phyloP scores from a whole-genome alignment of 1,284 basidiomycete genomes.

The Ganoderma meredithae region DNA sequence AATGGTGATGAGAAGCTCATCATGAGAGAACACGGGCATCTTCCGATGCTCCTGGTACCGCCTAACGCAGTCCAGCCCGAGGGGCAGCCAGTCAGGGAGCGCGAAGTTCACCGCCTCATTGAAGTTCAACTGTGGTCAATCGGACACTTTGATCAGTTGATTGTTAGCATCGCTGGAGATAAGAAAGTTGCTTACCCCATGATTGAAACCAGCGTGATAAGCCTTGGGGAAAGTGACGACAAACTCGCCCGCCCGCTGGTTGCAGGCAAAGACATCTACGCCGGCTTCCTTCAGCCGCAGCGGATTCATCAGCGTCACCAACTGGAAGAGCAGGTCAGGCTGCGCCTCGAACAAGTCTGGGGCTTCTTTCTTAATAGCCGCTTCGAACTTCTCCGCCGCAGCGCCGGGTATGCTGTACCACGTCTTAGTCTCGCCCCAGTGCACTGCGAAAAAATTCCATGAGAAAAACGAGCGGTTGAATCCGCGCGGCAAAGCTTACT shows the following conservation, averaged over 20 bases:
- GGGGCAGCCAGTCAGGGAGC: constrained; percentile 92
- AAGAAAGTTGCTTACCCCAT: constrained; percentile 68
- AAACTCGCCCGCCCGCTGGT: constrained; percentile 98
- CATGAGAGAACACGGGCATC: constrained; percentile 97
- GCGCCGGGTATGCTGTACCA: constrained; percentile 99
- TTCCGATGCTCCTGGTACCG: constrained; percentile 92
- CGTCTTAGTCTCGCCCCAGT: constrained; percentile 99
- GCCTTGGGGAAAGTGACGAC: constrained; percentile 98
- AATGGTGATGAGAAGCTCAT: constrained; percentile 95
- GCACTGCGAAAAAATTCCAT: constrained; percentile 67
- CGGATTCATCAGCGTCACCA: constrained; percentile 98
- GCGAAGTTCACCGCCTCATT: constrained; percentile 99
- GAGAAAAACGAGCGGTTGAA: constrained; percentile 20
- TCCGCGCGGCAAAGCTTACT: constrained; percentile 60
- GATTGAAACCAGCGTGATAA: constrained; percentile 99
- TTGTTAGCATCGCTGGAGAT: constrained; percentile 13
- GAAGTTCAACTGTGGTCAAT: constrained; percentile 82
- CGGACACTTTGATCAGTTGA: constrained; percentile 2
- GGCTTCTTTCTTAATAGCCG: constrained; percentile 93
- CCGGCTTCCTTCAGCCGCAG: constrained; percentile 86
- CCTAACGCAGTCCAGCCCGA: constrained; percentile 87
- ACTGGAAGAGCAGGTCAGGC: constrained; percentile 95
- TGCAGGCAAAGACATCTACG: constrained; percentile 94
- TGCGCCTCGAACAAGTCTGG: constrained; percentile 99
- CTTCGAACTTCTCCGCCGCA: constrained; percentile 96